Evolutionary conservation across 306 rosid species (phyloP), one percentile per base, ranked within the genome.

Genomic region (Medicago lupulina): DNA sequence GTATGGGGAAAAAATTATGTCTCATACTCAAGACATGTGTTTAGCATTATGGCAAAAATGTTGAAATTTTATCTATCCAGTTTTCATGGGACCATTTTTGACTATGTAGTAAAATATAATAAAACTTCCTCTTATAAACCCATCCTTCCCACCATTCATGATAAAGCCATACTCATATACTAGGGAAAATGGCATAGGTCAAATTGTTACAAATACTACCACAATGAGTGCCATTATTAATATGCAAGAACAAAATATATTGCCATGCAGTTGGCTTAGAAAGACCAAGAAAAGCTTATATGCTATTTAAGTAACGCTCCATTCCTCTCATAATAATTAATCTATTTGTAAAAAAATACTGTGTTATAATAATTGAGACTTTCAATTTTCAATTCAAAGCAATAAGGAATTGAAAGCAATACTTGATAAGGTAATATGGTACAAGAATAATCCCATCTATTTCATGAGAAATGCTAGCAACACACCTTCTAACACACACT

Each of bases 21-120:
- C 51, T 73, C 75, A 11, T 67, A 5, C 79, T 13, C 79, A 36
- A 43, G 75, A 58, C 82, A 79, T 78, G 84, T 81, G 54, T 81
- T 31, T 15, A 70, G 39, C 82, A 76, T 72, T 61, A 78, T 73
- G 74, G 44, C 19, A 19, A 43, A 43, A 43, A 7, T 44, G 65
- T 75, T 28, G 8, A 50, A 19, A 74, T 1, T 13, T 1, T 46
- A 38, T 6, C 1, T 44, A 5, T 67, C 47, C 9, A 55, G 0
- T 66, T 82, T 66, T 66, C 67, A 46, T 3, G 79, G 67, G 51
- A 82, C 79, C 79, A 71, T 71, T 64, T 40, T 54, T 16, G 10
- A 51, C 19, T 50, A n/a, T n/a, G 57, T n/a, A 50, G 51, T 40
- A 40, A 40, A 9, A 46, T 46, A 46, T 46, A 12, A 11, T 46